Base-by-base conservation (phyloP, 2,329 filamentous ascomycete genomes). In the Leptographium wingfieldii region DNA sequence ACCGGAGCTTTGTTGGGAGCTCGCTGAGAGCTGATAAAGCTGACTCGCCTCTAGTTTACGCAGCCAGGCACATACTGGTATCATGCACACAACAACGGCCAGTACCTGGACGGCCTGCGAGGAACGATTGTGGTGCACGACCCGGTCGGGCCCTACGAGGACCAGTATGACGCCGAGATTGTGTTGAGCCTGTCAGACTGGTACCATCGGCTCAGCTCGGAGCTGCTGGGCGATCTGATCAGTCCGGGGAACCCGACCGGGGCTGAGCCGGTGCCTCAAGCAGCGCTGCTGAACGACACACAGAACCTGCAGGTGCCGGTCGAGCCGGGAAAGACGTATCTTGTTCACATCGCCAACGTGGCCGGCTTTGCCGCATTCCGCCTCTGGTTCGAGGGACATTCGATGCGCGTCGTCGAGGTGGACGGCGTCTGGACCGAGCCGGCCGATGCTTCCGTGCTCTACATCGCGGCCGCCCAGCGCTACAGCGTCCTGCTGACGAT, bases 11-110 rank as follows among this genome's bases (percentile, higher is more conserved):
- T 31, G 29, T 31, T 31, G 29, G 22, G 22, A 22, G 22, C 22
- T 22, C 22, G 22, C 22, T 22, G 22, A 22, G 22, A 22, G 22
- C 22, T 22, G 22, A 22, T 22, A 35, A 35, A 35, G 33, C 49
- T 52, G 6, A 46, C 57, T 10, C 12, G 22, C 56, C 25, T 5
- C 11, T 19, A 59, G 25, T 35, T 57, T 46, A 63, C 70, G 67
- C 71, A 63, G 49, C 48, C 85, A 0, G 87, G 87, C n/a, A 88
- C 86, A 1, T 91, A 88, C 70, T 91, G 87, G 88, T 91, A 91
- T 64, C 86, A 90, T 68, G 86, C 83, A 1, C 86, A 90, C 68
- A 77, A 77, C 35, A 76, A 77, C 62, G 83, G 80, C 25, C 86
- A 88, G 68, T 89, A 88, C 63, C 84, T 86, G 1, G 86, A 90